Conservation (phyloP, 352 stramenopile species). For the Pythium volutum region DNA sequence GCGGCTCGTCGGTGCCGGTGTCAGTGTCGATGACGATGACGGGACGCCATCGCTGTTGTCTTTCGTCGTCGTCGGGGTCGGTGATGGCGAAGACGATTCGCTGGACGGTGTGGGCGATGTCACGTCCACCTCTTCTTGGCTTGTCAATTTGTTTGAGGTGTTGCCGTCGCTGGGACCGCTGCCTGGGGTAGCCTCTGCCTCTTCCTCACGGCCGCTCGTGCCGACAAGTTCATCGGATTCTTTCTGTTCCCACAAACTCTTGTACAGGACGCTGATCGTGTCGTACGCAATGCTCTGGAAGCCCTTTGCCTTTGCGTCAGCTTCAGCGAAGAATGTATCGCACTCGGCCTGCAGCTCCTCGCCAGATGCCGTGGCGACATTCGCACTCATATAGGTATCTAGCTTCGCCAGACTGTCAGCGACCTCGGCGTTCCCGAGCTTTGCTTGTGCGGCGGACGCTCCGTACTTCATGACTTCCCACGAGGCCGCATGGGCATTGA, state of each 20-base stretch:
- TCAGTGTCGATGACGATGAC: background rate
- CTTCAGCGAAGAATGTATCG: constrained; percentile 7
- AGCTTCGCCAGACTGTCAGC: background rate
- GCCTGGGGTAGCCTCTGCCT: background rate
- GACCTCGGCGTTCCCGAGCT: background rate
- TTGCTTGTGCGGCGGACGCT: background rate
- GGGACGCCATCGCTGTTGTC: background rate
- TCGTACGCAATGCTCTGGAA: constrained; percentile 2
- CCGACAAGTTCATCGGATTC: background rate
- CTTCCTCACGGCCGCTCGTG: background rate
- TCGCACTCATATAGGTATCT: constrained; percentile 8
- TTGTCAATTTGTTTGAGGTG: background rate
- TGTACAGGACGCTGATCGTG: constrained; percentile 1
- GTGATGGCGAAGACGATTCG: background rate
- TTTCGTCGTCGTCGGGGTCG: background rate
- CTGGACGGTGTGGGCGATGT: no score
- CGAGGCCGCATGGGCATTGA: background rate
- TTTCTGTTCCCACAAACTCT: background rate
- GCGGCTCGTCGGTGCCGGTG: background rate
- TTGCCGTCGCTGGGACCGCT: no score
- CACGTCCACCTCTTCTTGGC: background rate
- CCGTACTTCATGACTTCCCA: constrained; percentile 11
- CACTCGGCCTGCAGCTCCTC: constrained; percentile 2
- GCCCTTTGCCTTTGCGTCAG: background rate
- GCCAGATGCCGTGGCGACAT: background rate